Base-by-base conservation (phyloP, 2,329 filamentous ascomycete species). In the Cryphonectria parasitica region DNA sequence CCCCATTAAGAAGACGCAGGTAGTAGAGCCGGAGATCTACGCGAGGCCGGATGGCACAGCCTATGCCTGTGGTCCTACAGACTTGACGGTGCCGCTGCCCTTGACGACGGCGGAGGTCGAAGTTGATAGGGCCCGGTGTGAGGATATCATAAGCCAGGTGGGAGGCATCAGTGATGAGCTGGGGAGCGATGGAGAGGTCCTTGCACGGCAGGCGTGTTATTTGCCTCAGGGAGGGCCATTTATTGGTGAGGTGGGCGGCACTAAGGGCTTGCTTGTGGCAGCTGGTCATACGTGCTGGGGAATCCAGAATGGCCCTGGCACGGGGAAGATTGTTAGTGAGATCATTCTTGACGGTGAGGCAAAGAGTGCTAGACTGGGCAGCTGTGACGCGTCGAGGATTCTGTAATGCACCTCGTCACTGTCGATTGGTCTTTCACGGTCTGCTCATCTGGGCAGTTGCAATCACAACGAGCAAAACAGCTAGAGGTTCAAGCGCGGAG, bases 201-300 rank as follows among this genome's bases (percentile, higher is more conserved):
- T 88, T 17, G 86, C 86, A 8, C 83, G 87, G 66, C 92, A 95
- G 81, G 92, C 92, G 25, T 95, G 92, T 77, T 95, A 94, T 78
- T 78, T 95, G 52, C 92, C 92, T 0, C 90, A 91, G 76, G 88
- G 90, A 4, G 89, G 89, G 0, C 92, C 92, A 17, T 80, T 93
- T 71, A 86, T 94, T n/a, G 92, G 92, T 0, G 79, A 86, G 66
- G 90, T 91, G n/a, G 85, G 86, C 8, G 73, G 71, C 5, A 86
- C 88, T 0, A 86, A 87, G 72, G 92, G 92, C 0, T 77, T 94
- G 60, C 83, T 90, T 65, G 82, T 95, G 73, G 92, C 92, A 1
- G 86, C 90, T 0, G 92, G 92, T 0, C 92, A 95, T 82, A 93
- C 91, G 2, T 94, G 92, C 78, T 95, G 92, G 92, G 92, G 92